These are phyloP conservation scores for Solanum ahanhuiri DNA, from an alignment of 257 asterid genomes.

Conservation along the genomic window DNA sequence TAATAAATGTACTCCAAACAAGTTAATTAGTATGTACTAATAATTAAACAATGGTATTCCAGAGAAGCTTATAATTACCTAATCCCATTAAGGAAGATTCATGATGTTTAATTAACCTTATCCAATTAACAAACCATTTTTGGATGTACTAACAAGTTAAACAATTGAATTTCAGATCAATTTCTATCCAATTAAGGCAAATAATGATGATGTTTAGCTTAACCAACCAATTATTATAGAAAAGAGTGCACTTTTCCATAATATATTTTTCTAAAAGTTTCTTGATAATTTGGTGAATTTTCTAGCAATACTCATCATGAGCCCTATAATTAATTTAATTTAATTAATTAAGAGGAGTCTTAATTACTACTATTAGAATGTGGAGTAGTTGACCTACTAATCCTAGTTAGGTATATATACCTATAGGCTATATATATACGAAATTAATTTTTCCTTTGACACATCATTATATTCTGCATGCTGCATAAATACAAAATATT, in stretches of 20 bases:
- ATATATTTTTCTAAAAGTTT: neutral
- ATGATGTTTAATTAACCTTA: neutral
- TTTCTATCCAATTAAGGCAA: neutral
- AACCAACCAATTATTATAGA: neutral
- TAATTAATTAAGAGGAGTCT: neutral
- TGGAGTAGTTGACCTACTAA: constrained; percentile 39
- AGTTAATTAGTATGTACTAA: neutral
- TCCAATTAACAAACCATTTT: neutral
- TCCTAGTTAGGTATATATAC: neutral
- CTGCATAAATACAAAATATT: neutral
- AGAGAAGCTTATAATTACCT: neutral
- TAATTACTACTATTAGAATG: constrained; percentile 3
- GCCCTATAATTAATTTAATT: neutral
- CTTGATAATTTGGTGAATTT: neutral
- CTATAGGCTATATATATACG: neutral
- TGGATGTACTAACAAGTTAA: neutral
- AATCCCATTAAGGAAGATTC: neutral
- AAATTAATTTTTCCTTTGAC: neutral
- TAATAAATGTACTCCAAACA: neutral
- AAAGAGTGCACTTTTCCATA: neutral
- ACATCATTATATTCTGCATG: constrained; percentile 3
- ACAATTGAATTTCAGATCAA: neutral
- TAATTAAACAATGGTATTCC: neutral
- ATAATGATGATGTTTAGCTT: neutral
- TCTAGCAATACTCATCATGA: neutral